Base-by-base conservation (phyloP, 225 moss, liverwort and hornwort species). In the Neckera pumila region DNA sequence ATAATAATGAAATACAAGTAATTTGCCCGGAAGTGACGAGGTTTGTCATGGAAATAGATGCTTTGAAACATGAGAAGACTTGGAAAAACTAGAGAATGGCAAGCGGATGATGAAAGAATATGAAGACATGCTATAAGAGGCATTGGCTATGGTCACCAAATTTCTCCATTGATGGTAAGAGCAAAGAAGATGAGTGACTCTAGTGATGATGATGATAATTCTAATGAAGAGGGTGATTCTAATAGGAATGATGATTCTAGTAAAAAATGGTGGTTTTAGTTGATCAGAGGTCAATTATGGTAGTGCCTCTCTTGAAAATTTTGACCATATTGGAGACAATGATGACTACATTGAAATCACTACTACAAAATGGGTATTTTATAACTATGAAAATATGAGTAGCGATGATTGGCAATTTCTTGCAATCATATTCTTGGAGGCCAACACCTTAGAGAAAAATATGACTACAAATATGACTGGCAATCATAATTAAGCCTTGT, bases 11-110 rank as follows among this genome's bases (percentile, higher is more conserved):
- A 67, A 78, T 57, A 23, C 72, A 75, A 78, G 85, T 94, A 10
- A 66, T 66, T 76, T 86, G 70, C 31, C 79, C 84, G 9, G 88
- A 91, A 33, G 40, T 89, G n/a, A 43, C 26, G 5, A n/a, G 42
- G 6, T 76, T 89, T 78, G 79, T 78, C 66, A 82, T 89, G 54
- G 61, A 77, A 47, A 16, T 80, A 1, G 47, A 22, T n/a, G 84
- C 73, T 38, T 77, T 92, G 62, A 88, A 93, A 57, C 57, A 88
- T 28, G 43, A 56, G 33, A 86, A 79, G 92, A 93, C 61, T 20
- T 84, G 72, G 62, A 86, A 14, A 91, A 84, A 77, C 49, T 93
- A 45, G 73, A 92, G 65, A 45, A 33, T 31, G 82, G 61, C 9
- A 81, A 66, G 23, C 74, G 25, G 56, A 15, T 67, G 9, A 88